Conservation (phyloP, 768 basidiomycete species). For the Lenzites betulinus region DNA sequence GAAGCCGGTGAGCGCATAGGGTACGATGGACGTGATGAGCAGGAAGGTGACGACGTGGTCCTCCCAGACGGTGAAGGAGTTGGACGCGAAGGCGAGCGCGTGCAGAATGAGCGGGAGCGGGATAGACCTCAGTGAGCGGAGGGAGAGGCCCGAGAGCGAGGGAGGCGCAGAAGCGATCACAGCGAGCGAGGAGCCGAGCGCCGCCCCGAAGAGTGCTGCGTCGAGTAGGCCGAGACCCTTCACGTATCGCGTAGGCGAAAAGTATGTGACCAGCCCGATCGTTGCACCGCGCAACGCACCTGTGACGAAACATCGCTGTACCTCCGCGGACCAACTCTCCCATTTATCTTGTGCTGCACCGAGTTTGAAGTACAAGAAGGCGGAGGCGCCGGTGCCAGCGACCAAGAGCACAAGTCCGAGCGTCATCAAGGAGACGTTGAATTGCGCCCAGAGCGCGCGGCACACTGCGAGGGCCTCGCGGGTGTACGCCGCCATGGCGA, state of each 20-base stretch:
- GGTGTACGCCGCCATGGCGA: slow-evolving; percentile 49
- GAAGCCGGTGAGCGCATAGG: slow-evolving; percentile 61
- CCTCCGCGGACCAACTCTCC: slow-evolving; percentile 43
- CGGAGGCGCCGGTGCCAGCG: slow-evolving; percentile 54
- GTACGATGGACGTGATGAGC: slow-evolving; percentile 62
- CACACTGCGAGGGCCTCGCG: slow-evolving; percentile 67
- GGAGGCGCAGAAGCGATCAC: slow-evolving; percentile 47
- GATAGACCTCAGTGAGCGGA: slow-evolving; percentile 20
- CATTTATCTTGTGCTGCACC: slow-evolving; percentile 40
- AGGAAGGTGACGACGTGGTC: slow-evolving; percentile 81
- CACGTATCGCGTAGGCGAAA: slow-evolving; percentile 36
- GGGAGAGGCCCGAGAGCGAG: slow-evolving; percentile 25
- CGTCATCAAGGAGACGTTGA: slow-evolving; percentile 77
- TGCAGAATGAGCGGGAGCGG: slow-evolving; percentile 67
- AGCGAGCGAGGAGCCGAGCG: slow-evolving; percentile 48
- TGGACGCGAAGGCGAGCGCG: slow-evolving; percentile 78
- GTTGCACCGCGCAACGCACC: slow-evolving; percentile 25
- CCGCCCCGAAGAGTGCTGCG: slow-evolving; percentile 50
- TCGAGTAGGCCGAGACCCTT: slow-evolving; percentile 44
- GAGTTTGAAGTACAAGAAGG: slow-evolving; percentile 56
- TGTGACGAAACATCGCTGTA: slow-evolving; percentile 15
- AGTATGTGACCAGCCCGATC: slow-evolving; percentile 37
- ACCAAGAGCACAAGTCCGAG: slow-evolving; percentile 68
- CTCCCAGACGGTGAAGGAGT: slow-evolving; percentile 99
- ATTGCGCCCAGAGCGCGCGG: slow-evolving; percentile 92